phyloP scores from a whole-genome alignment of 176 grass and related monocot genomes.

The Urochloa ruziziensis region DNA sequence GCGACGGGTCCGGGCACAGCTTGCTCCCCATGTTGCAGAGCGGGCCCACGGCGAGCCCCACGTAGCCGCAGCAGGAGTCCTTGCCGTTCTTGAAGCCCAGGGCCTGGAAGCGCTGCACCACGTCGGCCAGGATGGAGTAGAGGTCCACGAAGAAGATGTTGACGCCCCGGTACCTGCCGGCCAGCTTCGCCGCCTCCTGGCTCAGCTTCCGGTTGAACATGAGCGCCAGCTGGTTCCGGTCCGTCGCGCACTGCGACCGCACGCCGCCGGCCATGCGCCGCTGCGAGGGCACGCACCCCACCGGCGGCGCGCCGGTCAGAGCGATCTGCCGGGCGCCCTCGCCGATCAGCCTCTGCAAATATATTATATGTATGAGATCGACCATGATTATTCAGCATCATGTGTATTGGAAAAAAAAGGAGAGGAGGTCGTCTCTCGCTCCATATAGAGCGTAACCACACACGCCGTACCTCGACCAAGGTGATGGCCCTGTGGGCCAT shows the following conservation, averaged over 20 bases:
- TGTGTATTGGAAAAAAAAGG: too few species aligned
- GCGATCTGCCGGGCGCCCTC: constrained; percentile 44
- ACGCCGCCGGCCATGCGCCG: constrained; percentile 49
- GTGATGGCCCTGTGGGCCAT: constrained; percentile 28
- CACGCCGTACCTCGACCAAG: constrained; percentile 36
- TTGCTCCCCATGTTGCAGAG: constrained; percentile 58
- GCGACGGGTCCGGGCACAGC: constrained; percentile 27
- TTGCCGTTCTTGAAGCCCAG: constrained; percentile 50
- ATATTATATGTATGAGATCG: not conserved
- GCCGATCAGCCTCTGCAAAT: constrained; percentile 23
- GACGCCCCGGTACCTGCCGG: constrained; percentile 14
- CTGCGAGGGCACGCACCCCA: constrained; percentile 58
- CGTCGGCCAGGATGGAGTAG: constrained; percentile 47
- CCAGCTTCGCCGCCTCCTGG: constrained; percentile 15
- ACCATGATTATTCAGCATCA: too few species aligned
- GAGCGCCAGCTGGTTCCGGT: constrained; percentile 54
- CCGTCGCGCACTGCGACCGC: constrained; percentile 34
- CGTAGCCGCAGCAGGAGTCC: constrained; percentile 54
- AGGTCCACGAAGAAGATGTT: constrained; percentile 46
- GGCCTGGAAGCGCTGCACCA: constrained; percentile 27
- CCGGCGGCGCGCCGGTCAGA: constrained; percentile 39
- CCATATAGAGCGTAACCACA: too few species aligned
- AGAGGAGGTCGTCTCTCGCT: too few species aligned
- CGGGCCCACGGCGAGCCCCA: constrained; percentile 36
- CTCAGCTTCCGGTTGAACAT: constrained; percentile 48